Conservation (phyloP, 192 early-diverging fungal genomes). For the Piromyces sp. region DNA sequence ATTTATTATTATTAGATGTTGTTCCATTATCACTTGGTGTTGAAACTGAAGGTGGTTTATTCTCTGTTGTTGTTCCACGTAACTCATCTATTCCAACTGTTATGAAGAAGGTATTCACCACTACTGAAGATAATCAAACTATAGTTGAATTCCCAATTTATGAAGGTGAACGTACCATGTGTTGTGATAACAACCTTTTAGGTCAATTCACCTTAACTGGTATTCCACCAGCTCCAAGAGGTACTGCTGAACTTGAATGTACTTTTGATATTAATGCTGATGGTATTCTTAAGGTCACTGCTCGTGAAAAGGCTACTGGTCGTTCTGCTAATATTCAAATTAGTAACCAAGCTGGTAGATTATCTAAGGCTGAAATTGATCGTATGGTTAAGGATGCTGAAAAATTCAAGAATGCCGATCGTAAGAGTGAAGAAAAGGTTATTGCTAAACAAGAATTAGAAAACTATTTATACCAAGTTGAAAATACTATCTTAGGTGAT, state of each 20-base stretch:
- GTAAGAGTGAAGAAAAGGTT: conserved; percentile 51
- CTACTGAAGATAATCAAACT: conserved; percentile 66
- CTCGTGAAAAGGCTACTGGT: conserved; percentile 80
- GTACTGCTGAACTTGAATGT: conserved; percentile 58
- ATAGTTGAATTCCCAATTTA: conserved; percentile 69
- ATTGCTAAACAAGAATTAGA: conserved; percentile 72
- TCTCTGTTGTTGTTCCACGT: conserved; percentile 55
- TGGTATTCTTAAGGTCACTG: conserved; percentile 78
- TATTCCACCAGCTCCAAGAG: conserved; percentile 62
- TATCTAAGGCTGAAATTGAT: conserved; percentile 80
- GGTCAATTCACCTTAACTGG: conserved; percentile 57
- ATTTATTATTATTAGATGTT: conserved; percentile 67
- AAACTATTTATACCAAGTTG: conserved; percentile 48
- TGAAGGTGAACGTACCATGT: conserved; percentile 48
- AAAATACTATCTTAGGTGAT: background rate
- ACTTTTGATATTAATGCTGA: conserved; percentile 75
- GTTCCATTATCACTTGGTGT: conserved; percentile 54
- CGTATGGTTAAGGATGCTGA: conserved; percentile 84
- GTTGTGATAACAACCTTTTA: background rate
- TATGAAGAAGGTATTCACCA: conserved; percentile 67
- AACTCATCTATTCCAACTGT: conserved; percentile 69
- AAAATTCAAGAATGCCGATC: conserved; percentile 65
- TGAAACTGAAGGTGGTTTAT: conserved; percentile 59
- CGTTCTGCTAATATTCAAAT: conserved; percentile 83
- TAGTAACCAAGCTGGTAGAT: conserved; percentile 80